A percentile compares a stretch with the other conserved stretches of the same genome.
These are phyloP conservation scores for Eimeria maxima DNA, from an alignment of 169 alveolate genomes.

Conservation along the genomic window DNA sequence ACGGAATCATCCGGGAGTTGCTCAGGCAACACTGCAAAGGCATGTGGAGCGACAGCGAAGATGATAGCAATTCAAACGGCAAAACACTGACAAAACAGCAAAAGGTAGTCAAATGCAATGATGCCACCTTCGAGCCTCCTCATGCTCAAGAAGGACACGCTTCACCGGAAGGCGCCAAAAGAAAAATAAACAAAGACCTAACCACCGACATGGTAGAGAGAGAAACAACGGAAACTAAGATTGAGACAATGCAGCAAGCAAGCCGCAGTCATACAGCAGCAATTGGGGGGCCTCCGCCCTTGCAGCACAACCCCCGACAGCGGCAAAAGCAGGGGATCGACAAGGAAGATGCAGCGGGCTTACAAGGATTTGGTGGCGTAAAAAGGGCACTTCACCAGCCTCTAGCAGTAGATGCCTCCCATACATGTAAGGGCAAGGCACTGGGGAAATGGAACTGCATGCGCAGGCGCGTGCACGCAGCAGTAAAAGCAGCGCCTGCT, in stretches of 20 bases:
- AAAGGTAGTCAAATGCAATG: background rate
- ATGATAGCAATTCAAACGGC: background rate
- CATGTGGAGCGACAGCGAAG: constrained; percentile 54
- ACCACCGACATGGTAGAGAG: too few species aligned
- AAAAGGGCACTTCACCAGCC: background rate
- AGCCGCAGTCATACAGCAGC: too few species aligned
- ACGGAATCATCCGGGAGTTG: background rate
- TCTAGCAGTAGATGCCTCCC: background rate
- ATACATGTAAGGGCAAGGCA: background rate
- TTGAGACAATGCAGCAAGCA: too few species aligned
- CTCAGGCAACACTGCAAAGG: constrained; percentile 36
- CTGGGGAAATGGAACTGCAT: constrained; percentile 10
- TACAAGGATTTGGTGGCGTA: background rate
- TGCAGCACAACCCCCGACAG: background rate
- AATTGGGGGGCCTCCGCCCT: too few species aligned
- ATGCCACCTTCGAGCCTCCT: background rate
- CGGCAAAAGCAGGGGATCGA: background rate
- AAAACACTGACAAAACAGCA: background rate
- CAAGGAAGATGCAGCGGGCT: background rate
- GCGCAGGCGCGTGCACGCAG: background rate
- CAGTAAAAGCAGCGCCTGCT: background rate
- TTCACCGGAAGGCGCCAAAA: background rate
- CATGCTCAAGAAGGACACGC: background rate
- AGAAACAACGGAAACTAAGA: background rate
- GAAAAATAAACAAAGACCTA: background rate